phyloP scores from a whole-genome alignment of 2,329 filamentous ascomycete genomes.

The Trichothecium sympodiale region DNA sequence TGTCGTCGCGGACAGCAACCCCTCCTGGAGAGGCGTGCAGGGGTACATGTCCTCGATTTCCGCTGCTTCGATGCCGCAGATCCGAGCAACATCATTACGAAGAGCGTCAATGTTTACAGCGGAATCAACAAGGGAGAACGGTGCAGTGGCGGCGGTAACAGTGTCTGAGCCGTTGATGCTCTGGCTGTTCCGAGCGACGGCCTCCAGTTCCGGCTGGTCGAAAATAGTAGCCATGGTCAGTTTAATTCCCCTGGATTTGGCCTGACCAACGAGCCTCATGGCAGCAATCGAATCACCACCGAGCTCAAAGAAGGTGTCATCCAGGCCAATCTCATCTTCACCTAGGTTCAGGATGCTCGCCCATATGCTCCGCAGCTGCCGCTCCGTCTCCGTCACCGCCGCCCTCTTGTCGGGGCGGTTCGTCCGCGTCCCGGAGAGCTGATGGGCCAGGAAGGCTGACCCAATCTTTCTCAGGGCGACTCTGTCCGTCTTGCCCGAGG shows the following conservation, averaged over 20 bases:
- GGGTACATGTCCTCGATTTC: constrained; percentile 21
- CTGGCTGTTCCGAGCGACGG: neutral
- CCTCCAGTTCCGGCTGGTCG: constrained; percentile 3
- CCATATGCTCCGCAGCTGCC: constrained; percentile 4
- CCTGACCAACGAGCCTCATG: constrained; percentile 2
- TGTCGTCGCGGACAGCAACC: constrained; percentile 19
- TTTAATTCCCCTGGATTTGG: neutral
- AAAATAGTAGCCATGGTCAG: constrained; percentile 1
- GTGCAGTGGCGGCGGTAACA: too few relatives aligned
- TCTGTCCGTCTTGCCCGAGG: constrained; percentile 9
- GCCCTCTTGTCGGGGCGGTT: neutral
- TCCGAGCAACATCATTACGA: constrained; percentile 4
- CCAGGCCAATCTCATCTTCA: constrained; percentile 3
- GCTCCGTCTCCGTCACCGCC: neutral
- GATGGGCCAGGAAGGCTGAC: neutral
- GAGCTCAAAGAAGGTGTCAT: constrained; percentile 13
- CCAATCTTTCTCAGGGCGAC: constrained; percentile 2
- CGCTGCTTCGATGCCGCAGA: neutral
- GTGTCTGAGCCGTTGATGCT: neutral
- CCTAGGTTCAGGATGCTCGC: constrained; percentile 4
- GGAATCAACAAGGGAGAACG: constrained; percentile 9
- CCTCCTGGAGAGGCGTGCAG: constrained; percentile 23
- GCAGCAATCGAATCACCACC: constrained; percentile 14
- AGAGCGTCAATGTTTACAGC: constrained; percentile 11
- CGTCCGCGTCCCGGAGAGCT: neutral